Conservation (phyloP, 441 rosid genomes). For the Gossypium davidsonii region DNA sequence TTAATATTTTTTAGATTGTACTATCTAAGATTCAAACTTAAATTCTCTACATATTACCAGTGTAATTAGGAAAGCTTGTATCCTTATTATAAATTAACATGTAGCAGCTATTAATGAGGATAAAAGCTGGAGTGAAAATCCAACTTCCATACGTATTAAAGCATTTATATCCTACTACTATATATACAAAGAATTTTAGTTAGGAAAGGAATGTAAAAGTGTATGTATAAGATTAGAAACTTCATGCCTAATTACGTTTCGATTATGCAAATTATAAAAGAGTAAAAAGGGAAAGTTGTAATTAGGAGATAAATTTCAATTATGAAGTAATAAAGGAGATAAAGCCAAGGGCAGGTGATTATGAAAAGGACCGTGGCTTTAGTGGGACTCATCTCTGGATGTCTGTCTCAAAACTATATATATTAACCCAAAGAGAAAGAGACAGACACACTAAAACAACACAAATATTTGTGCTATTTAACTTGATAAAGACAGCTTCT, state of each 20-base stretch:
- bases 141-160: not conserved
- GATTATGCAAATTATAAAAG: not conserved
- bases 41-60: no score
- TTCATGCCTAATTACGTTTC: no score
- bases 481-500: constrained; percentile 31
- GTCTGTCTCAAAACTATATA: not conserved
- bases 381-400: not conserved
- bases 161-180: not conserved
- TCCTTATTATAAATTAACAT: no score
- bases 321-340: constrained; percentile 2
- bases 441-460: not conserved
- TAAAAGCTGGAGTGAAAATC: not conserved
- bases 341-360: constrained; percentile 2
- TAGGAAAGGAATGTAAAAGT: not conserved
- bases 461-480: constrained; percentile 20
- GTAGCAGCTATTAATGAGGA: not conserved
- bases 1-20: no score
- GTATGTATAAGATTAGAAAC: no score
- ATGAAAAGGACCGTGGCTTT: constrained; percentile 17
- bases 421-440: not conserved
- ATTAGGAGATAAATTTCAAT: not conserved
- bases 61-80: no score
- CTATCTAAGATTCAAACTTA: no score
- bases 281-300: not conserved
- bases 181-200: not conserved